Percentiles rank a stretch among this genome's conserved stretches.
Conservation (phyloP, 2,329 filamentous ascomycete genomes). For the Alternaria sp. region DNA sequence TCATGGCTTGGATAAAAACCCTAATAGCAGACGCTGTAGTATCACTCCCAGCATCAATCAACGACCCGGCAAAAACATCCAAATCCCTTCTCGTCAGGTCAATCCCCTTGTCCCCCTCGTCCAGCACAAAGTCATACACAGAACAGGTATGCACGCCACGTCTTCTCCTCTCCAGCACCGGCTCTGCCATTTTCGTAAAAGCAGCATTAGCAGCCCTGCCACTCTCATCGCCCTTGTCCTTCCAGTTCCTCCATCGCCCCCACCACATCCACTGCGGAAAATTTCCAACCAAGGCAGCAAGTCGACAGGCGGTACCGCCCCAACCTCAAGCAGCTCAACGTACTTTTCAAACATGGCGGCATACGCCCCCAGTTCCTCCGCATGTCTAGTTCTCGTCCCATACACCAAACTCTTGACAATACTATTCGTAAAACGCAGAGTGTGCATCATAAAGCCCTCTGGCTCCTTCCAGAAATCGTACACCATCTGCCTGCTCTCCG, state of each 20-base stretch:
- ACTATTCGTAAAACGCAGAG: conserved; percentile 60
- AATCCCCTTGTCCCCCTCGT: conserved; percentile 14
- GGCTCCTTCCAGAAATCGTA: conserved; percentile 55
- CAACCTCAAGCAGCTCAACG: conserved; percentile 55
- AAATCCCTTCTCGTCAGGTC: conserved; percentile 31
- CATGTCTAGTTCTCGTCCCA: conserved; percentile 4
- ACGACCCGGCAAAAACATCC: conserved; percentile 51
- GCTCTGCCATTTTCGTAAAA: conserved; percentile 13
- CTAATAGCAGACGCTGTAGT: conserved; percentile 43
- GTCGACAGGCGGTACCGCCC: conserved; percentile 59
- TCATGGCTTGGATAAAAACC: conserved; percentile 11
- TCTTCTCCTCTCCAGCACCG: conserved; percentile 5
- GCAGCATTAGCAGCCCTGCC: conserved; percentile 11
- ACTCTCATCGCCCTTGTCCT: conserved; percentile 11
- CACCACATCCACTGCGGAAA: conserved; percentile 45
- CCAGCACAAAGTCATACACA: conserved; percentile 23
- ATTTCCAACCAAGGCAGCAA: conserved; percentile 35
- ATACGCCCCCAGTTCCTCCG: background rate
- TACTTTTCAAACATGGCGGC: conserved; percentile 51
- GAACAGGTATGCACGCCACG: conserved; percentile 32
- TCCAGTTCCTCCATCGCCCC: conserved; percentile 21
- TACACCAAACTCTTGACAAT: conserved; percentile 48
- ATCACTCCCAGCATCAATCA: conserved; percentile 20
- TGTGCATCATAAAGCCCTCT: conserved; percentile 57
- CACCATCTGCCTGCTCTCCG: conserved; percentile 60